Evolutionary conservation across 2,329 filamentous ascomycete genomes (phyloP).

Genomic region (Penicillium brasilianum): DNA sequence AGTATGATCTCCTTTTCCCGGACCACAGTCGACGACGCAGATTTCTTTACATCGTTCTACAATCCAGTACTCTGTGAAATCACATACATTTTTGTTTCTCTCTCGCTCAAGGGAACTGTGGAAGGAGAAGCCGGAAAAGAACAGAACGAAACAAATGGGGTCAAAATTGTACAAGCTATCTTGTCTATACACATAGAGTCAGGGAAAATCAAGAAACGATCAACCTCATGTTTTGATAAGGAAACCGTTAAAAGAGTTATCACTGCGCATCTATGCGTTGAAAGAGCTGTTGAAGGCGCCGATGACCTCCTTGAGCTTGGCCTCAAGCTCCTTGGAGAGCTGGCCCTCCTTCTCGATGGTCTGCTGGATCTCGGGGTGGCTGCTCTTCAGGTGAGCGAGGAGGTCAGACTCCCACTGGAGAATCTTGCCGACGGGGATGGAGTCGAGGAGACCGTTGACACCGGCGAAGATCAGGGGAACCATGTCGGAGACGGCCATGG

Average conservation of each 20-base stretch:
- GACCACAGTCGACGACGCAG: slow-evolving; percentile 25
- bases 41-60: slow-evolving; percentile 35
- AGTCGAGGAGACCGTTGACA: slow-evolving; percentile 96
- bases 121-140: slow-evolving; percentile 27
- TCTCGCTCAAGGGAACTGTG: slow-evolving; percentile 7
- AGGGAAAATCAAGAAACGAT: slow-evolving; percentile 46
- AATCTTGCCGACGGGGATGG: slow-evolving; percentile 87
- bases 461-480: slow-evolving; percentile 98
- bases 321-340: slow-evolving; percentile 87
- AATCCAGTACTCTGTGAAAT: slow-evolving; percentile 30
- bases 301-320: slow-evolving; percentile 70
- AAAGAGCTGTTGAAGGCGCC: slow-evolving; percentile 92
- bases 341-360: slow-evolving; percentile 95
- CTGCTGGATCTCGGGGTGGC: slow-evolving; percentile 80
- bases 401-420: slow-evolving; percentile 94
- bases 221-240: slow-evolving; percentile 24
- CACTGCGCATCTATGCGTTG: slow-evolving; percentile 52
- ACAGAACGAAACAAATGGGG: slow-evolving; percentile 47
- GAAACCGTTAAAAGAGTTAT: slow-evolving; percentile 35
- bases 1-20: slow-evolving; percentile 23
- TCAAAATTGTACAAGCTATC: slow-evolving; percentile 54
- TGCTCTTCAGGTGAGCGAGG: slow-evolving; percentile 87
- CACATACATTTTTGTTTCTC: slow-evolving; percentile 7
- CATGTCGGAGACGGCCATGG: slow-evolving; percentile 99
- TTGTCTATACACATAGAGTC: slow-evolving; percentile 52